These are phyloP conservation scores for Iris pallida DNA, from an alignment of 116 monocot species.

Conservation along the genomic window DNA sequence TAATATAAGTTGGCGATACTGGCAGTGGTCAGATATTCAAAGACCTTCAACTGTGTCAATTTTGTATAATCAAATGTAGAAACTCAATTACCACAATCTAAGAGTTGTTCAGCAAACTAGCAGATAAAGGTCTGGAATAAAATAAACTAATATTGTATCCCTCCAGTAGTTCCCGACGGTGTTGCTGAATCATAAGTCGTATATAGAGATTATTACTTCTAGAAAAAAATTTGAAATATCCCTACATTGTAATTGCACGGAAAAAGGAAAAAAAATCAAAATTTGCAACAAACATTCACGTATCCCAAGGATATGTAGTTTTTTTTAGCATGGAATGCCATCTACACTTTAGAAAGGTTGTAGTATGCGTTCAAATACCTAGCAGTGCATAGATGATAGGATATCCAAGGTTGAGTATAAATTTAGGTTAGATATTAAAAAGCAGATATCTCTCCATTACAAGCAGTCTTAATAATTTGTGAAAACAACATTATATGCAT, in stretches of 20 bases:
- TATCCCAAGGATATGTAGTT: constrained; percentile 47
- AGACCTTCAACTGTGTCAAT: no score
- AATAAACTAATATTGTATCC: no score
- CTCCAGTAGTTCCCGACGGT: no score
- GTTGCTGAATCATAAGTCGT: no score
- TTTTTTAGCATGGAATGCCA: constrained; percentile 54
- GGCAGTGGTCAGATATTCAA: no score
- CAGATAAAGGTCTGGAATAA: no score
- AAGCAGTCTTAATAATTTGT: no score
- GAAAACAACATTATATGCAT: no score
- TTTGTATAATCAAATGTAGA: no score
- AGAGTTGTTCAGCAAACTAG: no score
- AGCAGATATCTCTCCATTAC: neutral
- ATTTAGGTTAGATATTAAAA: neutral
- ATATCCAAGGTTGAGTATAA: constrained; percentile 42
- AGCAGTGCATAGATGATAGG: constrained; percentile 49
- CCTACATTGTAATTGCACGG: neutral
- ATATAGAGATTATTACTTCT: constrained; percentile 46
- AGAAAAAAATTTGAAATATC: neutral
- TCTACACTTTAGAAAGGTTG: constrained; percentile 46
- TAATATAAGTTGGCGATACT: no score
- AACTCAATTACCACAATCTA: no score
- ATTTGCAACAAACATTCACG: constrained; percentile 58
- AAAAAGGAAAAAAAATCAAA: neutral
- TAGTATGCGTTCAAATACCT: constrained; percentile 34